Base-by-base conservation (phyloP, 208 protist genomes). In the Trypanosoma conorhini region DNA sequence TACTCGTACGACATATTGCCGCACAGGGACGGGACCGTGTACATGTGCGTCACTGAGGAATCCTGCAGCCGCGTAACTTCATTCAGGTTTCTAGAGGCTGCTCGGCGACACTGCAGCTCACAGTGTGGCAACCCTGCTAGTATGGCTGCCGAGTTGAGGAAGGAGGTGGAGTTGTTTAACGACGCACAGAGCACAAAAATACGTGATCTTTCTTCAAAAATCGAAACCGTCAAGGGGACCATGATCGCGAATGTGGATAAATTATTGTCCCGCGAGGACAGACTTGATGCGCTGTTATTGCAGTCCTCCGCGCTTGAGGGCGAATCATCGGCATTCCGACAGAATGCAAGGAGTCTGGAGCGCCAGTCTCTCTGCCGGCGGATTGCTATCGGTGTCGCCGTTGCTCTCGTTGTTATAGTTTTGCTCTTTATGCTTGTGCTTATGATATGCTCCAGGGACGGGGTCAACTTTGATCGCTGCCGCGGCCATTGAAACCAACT, bases 201-300 rank as follows among this genome's bases (percentile, higher is more conserved):
- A 72, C 61, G 60, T 56, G 66, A 76, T 19, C 54, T 85, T 21
- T 59, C 58, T 30, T 67, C 57, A 28, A 54, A 75, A 33, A 50
- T 85, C 8, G 79, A 63, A 30, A 67, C 67, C 17, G 74, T 79
- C 9, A 74, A 76, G 50, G 59, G 62, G n/a, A 57, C 69, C 17
- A 82, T 85, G 76, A 50, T 69, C 15, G n/a, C 54, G 22, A 85
- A 81, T 65, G 67, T 79, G 22, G 78, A 86, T 57, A 84, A 70
- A 57, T 19, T 86, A 12, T 65, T 84, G 52, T 69, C 66, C 13
- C 74, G 81, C 55, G 69, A 62, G 30, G 77, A 83, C 24, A 24
- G 71, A 51, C 66, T 86, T 8, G 81, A 86, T 22, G 19, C n/a
- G 7, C 50, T 86, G 10, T 59, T 77, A 28, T 21, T 83, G 26